phyloP scores from a whole-genome alignment of 257 asterid species.

The Primulina huaijiensis region DNA sequence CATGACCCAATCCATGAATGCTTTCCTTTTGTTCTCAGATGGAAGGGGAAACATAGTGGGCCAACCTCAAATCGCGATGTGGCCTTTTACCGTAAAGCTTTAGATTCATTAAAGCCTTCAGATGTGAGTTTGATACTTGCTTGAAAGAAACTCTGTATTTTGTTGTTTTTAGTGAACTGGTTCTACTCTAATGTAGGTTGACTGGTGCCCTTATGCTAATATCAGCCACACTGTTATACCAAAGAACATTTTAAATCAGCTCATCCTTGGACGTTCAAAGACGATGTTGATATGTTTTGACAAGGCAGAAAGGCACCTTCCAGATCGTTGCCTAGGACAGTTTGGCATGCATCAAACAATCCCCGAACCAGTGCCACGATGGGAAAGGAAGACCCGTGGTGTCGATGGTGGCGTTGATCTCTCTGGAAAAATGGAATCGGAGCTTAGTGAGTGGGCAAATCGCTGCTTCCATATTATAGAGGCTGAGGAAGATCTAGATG shows the following conservation, averaged over 20 bases:
- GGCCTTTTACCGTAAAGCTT: constrained; percentile 81
- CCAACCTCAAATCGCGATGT: constrained; percentile 96
- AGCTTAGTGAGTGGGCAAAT: constrained; percentile 79
- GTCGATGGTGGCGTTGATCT: constrained; percentile 94
- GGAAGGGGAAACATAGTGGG: constrained; percentile 97
- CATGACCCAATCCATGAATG: constrained; percentile 93
- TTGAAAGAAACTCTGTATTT: constrained; percentile 1
- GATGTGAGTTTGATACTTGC: constrained; percentile 45
- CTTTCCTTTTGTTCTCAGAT: constrained; percentile 92
- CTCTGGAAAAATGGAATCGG: constrained; percentile 77
- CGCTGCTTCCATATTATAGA: constrained; percentile 74
- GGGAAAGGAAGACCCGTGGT: constrained; percentile 98
- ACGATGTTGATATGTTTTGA: constrained; percentile 94
- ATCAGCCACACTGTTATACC: constrained; percentile 83
- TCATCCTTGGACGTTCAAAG: constrained; percentile 87
- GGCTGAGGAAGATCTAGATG: constrained; percentile 82
- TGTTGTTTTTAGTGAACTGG: constrained; percentile 9
- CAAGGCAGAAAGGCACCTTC: constrained; percentile 95
- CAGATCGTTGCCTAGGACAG: constrained; percentile 92
- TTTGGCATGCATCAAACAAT: constrained; percentile 83
- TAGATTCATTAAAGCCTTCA: constrained; percentile 51
- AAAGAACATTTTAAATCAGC: constrained; percentile 61
- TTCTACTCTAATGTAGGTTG: constrained; percentile 49
- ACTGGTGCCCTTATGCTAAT: constrained; percentile 92
- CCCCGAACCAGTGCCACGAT: constrained; percentile 72